Conservation (phyloP, 1,284 basidiomycete genomes). For the Xerocomus amazonicus region DNA sequence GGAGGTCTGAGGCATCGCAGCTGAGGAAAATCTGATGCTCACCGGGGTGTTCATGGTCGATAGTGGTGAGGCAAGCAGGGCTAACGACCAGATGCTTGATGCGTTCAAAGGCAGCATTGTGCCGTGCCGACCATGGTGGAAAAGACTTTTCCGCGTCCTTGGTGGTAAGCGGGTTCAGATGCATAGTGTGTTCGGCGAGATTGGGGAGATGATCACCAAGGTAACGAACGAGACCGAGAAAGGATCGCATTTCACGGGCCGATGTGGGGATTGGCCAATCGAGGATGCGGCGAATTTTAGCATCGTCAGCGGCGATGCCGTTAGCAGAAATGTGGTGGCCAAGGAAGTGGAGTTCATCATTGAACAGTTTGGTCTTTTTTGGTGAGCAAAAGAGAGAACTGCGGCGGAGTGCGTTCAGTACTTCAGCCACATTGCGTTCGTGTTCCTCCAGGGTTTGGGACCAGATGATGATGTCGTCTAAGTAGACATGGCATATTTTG, state of each 20-base stretch:
- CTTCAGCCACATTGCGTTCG: conserved; percentile 9
- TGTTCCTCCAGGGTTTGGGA: conserved; percentile 32
- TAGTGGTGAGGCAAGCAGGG: not conserved
- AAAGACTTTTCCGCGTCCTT: no score
- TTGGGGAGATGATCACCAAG: conserved; percentile 8
- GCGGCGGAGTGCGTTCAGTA: not conserved
- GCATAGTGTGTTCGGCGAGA: not conserved
- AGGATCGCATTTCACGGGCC: conserved; percentile 30
- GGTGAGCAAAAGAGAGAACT: not conserved
- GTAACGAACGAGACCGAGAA: conserved; percentile 39
- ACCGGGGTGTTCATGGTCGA: conserved; percentile 32
- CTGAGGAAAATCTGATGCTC: conserved; percentile 36
- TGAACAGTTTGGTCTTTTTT: not conserved
- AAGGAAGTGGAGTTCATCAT: no score
- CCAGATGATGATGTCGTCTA: conserved; percentile 38
- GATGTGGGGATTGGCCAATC: conserved; percentile 35
- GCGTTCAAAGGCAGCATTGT: no score
- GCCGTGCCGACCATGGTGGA: no score
- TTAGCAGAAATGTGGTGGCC: no score
- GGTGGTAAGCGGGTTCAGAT: not conserved
- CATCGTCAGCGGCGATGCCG: no score
- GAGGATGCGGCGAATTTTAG: no score
- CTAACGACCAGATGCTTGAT: conserved; percentile 39
- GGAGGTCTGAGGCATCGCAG: conserved; percentile 33
- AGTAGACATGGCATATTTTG: conserved; percentile 27